Evolutionary conservation across 1,284 basidiomycete species (phyloP).

Genomic region (Spongispora temasekensis): DNA sequence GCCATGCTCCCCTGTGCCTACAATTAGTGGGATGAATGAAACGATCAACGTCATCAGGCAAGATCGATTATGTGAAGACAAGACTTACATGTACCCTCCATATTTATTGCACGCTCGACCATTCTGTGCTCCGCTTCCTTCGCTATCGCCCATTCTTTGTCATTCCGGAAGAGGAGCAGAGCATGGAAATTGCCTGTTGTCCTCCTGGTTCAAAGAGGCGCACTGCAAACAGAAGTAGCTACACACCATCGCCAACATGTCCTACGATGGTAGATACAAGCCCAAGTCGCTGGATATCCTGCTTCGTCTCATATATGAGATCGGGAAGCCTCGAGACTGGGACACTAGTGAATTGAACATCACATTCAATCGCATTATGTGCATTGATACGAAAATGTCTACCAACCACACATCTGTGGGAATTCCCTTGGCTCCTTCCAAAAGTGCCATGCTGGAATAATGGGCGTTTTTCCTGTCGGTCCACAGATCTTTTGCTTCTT

Average conservation of each 20-base stretch:
- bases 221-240: conserved; percentile 12
- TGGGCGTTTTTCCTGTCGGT: conserved; percentile 83
- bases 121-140: conserved; percentile 63
- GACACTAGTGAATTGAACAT: conserved; percentile 48
- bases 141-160: conserved; percentile 56
- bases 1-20: conserved; percentile 84
- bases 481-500: conserved; percentile 82
- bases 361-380: conserved; percentile 3
- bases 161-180: conserved; percentile 60
- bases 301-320: conserved; percentile 74
- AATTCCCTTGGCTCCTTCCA: conserved; percentile 70
- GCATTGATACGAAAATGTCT: neutral
- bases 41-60: neutral
- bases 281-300: conserved; percentile 63
- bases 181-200: conserved; percentile 55
- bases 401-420: conserved; percentile 85
- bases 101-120: conserved; percentile 68
- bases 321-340: conserved; percentile 79
- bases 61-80: neutral
- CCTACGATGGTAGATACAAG: conserved; percentile 71
- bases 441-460: conserved; percentile 67
- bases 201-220: neutral
- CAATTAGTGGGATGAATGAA: neutral
- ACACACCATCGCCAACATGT: conserved; percentile 84
- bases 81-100: conserved; percentile 74